Evolutionary conservation across 768 basidiomycete genomes (phyloP).

Genomic region (Tulasnella sp.): DNA sequence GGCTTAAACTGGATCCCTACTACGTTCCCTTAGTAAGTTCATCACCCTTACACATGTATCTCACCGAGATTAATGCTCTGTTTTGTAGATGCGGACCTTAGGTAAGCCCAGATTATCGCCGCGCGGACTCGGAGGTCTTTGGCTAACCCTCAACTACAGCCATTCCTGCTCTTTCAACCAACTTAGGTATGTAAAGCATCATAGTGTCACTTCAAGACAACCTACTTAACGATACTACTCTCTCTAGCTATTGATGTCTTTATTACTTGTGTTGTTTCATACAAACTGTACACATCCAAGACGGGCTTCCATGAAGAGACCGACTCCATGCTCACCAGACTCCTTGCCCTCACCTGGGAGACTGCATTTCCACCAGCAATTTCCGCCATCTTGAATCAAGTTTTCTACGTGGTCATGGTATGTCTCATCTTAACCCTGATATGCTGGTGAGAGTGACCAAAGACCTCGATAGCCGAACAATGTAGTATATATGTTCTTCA

Average conservation of each 20-base stretch:
- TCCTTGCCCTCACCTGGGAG: conserved; percentile 4
- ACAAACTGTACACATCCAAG: background rate
- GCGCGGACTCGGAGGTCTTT: too few relatives aligned
- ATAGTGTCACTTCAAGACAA: background rate
- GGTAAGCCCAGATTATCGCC: too few relatives aligned
- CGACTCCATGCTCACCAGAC: conserved; percentile 1
- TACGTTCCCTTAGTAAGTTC: background rate
- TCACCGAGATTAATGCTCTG: background rate
- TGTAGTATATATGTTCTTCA: conserved; percentile 2
- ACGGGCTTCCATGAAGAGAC: conserved; percentile 1
- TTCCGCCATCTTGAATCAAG: background rate
- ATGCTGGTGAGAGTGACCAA: too few relatives aligned
- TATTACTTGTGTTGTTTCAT: background rate
- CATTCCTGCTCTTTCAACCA: background rate
- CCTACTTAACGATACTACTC: background rate
- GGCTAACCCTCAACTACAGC: too few relatives aligned
- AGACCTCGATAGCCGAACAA: too few relatives aligned
- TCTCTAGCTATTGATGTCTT: background rate
- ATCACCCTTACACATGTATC: background rate
- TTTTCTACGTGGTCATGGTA: conserved; percentile 2
- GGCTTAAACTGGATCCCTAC: background rate
- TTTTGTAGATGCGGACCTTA: background rate
- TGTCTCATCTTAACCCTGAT: too few relatives aligned
- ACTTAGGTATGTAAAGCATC: background rate
- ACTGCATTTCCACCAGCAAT: conserved; percentile 3